A percentile compares a stretch with the other conserved stretches of the same genome.
Evolutionary conservation across 176 grass and related monocot genomes (phyloP).

Genomic region (Echinochloa phyllopogon): DNA sequence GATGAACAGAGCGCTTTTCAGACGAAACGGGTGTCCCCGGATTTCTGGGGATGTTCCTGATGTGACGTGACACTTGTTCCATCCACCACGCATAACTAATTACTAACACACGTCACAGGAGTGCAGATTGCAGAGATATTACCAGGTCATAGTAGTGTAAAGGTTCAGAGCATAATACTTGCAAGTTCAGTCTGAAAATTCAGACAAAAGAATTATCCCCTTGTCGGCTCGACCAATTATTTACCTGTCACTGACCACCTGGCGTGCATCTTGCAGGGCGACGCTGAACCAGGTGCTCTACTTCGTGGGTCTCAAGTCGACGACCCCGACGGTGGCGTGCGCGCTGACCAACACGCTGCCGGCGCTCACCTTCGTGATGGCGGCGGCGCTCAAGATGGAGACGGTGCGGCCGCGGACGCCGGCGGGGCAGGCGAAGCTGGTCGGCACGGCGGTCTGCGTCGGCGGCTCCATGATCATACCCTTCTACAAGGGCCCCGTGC

Average conservation of each 20-base stretch:
- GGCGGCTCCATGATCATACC: slow-evolving; percentile 91
- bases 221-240: not conserved
- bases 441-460: slow-evolving; percentile 71
- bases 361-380: slow-evolving; percentile 85
- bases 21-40: slow-evolving; percentile 45
- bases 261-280: slow-evolving; percentile 46
- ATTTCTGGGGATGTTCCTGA: not conserved
- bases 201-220: not conserved
- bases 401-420: slow-evolving; percentile 37
- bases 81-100: not conserved
- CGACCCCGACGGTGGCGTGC: slow-evolving; percentile 77
- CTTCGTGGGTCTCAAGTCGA: slow-evolving; percentile 78
- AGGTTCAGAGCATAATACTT: not conserved
- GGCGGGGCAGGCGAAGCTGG: slow-evolving; percentile 66
- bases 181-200: not conserved
- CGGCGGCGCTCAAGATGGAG: slow-evolving; percentile 69
- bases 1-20: slow-evolving; percentile 44
- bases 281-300: slow-evolving; percentile 89
- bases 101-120: too few relatives aligned
- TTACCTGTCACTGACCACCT: not conserved
- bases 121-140: too few relatives aligned
- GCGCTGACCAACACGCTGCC: slow-evolving; percentile 87
- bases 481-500: slow-evolving; percentile 77
- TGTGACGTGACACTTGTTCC: not conserved
- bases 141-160: too few relatives aligned